Base-by-base conservation (phyloP, 371 early-diverging fungal genomes). In the Nosema muscidifuracis region DNA sequence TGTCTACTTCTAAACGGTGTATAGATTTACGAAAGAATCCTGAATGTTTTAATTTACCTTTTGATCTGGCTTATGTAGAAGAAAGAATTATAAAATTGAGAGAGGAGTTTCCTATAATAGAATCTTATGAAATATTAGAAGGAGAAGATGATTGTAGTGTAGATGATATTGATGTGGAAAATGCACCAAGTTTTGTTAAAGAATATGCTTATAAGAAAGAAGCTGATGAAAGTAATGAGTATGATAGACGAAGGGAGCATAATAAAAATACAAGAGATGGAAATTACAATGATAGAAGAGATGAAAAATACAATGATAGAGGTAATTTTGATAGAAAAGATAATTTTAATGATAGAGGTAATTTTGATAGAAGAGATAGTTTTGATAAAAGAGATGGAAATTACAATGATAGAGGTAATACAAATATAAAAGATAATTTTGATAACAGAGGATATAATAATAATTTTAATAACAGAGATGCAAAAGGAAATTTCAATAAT, bases 1-100 rank as follows among this genome's bases (percentile, higher is more conserved):
- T 50, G 24, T 65, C 65, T 20, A 18, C 36, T 15, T 36, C 72
- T 4, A 65, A 65, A 22, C 55, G 72, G 57, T n/a, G 33, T 65
- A 58, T 63, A 26, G 65, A 71, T 47, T 44, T 57, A 22, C 28
- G 63, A 40, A 42, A 38, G 28, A 51, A 33, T 63, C 62, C 63
- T 26, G 71, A 63, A 30, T 55, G 38, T 3, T 69, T 69, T 69
- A 69, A 60, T 58, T 18, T 61, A 18, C 70, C 70, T 4, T 58
- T 69, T 69, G 70, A 69, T 69, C 31, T 69, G 26, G 61, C 31
- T 7, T 51, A 53, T 26, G 70, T 69, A 16, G 31, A 47, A 31
- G 10, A 34, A 6, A 58, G 33, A 9, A 69, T 69, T 12, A 30
- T 44, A 26, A 22, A 69, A 20, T 60, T 69, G 38, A 38, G 61